Percentiles rank a stretch among this genome's conserved stretches.
phyloP scores from a whole-genome alignment of 768 basidiomycete genomes.

The Psilocybe sp. region DNA sequence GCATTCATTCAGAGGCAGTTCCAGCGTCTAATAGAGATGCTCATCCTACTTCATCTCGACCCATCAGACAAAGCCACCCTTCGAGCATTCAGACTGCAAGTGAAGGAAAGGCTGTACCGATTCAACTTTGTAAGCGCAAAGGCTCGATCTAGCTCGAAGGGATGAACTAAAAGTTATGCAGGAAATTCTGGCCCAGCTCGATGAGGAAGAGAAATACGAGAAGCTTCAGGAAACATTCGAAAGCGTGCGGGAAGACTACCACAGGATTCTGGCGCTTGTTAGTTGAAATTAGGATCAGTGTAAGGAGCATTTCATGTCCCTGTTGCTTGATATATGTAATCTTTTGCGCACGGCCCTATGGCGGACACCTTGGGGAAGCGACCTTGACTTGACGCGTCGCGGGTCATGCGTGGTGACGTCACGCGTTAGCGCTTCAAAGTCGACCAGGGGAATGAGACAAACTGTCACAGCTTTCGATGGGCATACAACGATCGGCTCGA shows the following conservation, averaged over 20 bases:
- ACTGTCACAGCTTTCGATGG: no score
- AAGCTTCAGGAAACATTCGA: constrained; percentile 94
- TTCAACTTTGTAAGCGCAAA: constrained; percentile 82
- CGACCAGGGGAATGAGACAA: no score
- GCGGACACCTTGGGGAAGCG: no score
- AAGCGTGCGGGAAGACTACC: constrained; percentile 81
- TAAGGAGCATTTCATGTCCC: neutral
- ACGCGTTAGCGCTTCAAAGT: no score
- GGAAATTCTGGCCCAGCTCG: constrained; percentile 87
- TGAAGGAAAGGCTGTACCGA: constrained; percentile 91
- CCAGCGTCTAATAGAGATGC: constrained; percentile 87
- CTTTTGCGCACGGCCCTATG: no score
- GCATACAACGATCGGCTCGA: no score
- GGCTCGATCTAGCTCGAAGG: neutral
- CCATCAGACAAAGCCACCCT: constrained; percentile 49
- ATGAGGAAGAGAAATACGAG: constrained; percentile 80
- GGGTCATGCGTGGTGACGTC: no score
- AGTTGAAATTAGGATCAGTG: constrained; percentile 15
- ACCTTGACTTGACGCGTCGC: no score
- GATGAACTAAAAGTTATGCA: constrained; percentile 25
- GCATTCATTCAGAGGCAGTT: constrained; percentile 76
- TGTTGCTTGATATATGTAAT: no score
- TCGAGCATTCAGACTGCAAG: constrained; percentile 79
- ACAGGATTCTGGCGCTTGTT: constrained; percentile 66
- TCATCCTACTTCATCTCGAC: constrained; percentile 72